These are phyloP conservation scores for Sungouiella blattae DNA, from an alignment of 805 yeast genomes.

Conservation along the genomic window DNA sequence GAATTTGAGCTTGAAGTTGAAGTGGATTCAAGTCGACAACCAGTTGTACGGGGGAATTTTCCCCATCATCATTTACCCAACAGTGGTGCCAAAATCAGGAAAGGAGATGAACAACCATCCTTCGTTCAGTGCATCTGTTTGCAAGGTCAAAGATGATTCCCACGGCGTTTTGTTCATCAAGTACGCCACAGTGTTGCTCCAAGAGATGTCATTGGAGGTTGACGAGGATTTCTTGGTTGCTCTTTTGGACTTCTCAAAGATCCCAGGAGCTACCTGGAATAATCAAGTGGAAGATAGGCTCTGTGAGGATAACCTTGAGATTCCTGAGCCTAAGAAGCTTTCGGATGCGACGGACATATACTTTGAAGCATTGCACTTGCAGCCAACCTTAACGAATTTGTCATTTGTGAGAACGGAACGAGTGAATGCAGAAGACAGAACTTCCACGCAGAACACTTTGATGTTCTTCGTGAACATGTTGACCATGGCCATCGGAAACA, in stretches of 20 bases:
- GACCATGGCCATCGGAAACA: conserved; percentile 96
- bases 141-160: conserved; percentile 80
- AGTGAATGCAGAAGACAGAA: conserved; percentile 60
- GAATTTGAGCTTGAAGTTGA: conserved; percentile 71
- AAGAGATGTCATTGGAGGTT: conserved; percentile 86
- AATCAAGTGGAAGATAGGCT: conserved; percentile 41
- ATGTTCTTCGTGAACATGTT: conserved; percentile 78
- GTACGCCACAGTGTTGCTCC: conserved; percentile 84
- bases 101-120: conserved; percentile 88
- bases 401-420: conserved; percentile 90
- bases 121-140: conserved; percentile 78
- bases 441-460: conserved; percentile 58
- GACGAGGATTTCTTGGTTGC: conserved; percentile 92
- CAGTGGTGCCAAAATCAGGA: conserved; percentile 79
- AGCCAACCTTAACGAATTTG: conserved; percentile 83
- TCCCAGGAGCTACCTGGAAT: conserved; percentile 83
- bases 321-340: conserved; percentile 66
- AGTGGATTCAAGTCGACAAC: conserved; percentile 95
- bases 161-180: conserved; percentile 90
- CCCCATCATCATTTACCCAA: conserved; percentile 88
- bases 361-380: conserved; percentile 88
- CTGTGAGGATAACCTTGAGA: conserved; percentile 57
- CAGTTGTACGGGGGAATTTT: conserved; percentile 83
- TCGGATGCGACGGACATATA: conserved; percentile 70
- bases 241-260: conserved; percentile 69